Evolutionary conservation across 1,284 basidiomycete genomes (phyloP), one percentile per base, ranked within the genome.

Genomic region (Heterobasidion occidentale): DNA sequence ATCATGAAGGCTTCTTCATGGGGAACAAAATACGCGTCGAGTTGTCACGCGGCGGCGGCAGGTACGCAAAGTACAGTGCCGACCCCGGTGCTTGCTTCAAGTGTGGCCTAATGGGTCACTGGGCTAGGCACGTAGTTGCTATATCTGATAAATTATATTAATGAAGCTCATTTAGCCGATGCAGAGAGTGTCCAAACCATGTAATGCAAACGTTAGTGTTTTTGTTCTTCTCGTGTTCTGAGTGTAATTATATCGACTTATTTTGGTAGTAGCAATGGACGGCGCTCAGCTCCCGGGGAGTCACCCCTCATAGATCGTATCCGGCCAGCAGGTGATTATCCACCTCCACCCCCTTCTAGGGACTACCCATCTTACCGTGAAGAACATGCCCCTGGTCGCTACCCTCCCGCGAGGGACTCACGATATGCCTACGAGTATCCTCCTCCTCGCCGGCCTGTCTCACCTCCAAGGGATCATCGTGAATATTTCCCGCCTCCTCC

Each of bases 1-100:
- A 92, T 64, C 79, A 92, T 63, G 89, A 92, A 74, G 90, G 90
- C 2, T 85, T 77, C 59, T 92, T 92, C 67, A 90, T 92, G 88
- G 90, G 90, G 46, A 91, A 90, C 69, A 90, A 90, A 73, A 91
- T 92, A 58, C 83, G 86, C 15, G 90, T 92, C 12, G 90, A 92
- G 67, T 70, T 87, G 15, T 92, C 90, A 47, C 87, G 86, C 69
- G 88, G 89, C 17, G 89, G 90, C 55, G 86, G 88, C 20, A 77
- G 87, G 60, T 84, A 84, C n/a, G 84, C 85, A 9, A 90, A 89
- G 66, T 86, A 83, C 60, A 72, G 78, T 27, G 83, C 84, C 27
- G 90, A 91, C 57, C 88, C 90, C 34, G 88, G 89, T 9, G 86
- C 89, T 53, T 92, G 90, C 66, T 92, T 92, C 72, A 90, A 83